Evolutionary conservation across 768 basidiomycete genomes (phyloP).

Genomic region (Calocera viscosa): DNA sequence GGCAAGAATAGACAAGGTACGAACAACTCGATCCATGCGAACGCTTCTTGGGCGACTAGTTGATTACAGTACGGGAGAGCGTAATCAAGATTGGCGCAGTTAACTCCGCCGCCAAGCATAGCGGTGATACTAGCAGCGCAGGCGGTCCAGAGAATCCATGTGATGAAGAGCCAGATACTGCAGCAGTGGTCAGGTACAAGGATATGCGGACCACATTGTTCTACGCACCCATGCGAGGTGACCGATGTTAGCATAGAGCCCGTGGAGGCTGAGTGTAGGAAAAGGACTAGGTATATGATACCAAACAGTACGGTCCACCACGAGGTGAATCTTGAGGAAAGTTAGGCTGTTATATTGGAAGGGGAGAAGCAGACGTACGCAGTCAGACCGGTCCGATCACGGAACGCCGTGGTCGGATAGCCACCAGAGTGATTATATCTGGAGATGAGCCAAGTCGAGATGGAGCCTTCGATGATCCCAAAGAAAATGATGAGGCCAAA

Average conservation of each 20-base stretch:
- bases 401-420: conserved; percentile 37
- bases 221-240: conserved; percentile 35
- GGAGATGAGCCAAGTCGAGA: conserved; percentile 60
- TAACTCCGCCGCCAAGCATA: conserved; percentile 52
- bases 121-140: conserved; percentile 59
- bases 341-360: not conserved
- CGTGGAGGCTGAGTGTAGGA: conserved; percentile 37
- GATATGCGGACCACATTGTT: conserved; percentile 30
- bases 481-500: conserved; percentile 47
- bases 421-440: conserved; percentile 47
- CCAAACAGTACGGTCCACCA: conserved; percentile 47
- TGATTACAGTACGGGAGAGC: conserved; percentile 52
- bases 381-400: conserved; percentile 52
- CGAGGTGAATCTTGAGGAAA: not conserved
- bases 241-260: conserved; percentile 48
- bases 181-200: not conserved
- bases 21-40: conserved; percentile 65
- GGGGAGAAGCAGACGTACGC: conserved; percentile 40
- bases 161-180: conserved; percentile 43
- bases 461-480: conserved; percentile 53
- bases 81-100: conserved; percentile 46
- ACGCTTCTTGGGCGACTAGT: conserved; percentile 59
- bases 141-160: conserved; percentile 70
- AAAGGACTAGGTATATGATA: conserved; percentile 39
- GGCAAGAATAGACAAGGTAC: conserved; percentile 18